A percentile compares a stretch with the other conserved stretches of the same genome.
phyloP scores from a whole-genome alignment of 306 rosid genomes.

The Geum urbanum region DNA sequence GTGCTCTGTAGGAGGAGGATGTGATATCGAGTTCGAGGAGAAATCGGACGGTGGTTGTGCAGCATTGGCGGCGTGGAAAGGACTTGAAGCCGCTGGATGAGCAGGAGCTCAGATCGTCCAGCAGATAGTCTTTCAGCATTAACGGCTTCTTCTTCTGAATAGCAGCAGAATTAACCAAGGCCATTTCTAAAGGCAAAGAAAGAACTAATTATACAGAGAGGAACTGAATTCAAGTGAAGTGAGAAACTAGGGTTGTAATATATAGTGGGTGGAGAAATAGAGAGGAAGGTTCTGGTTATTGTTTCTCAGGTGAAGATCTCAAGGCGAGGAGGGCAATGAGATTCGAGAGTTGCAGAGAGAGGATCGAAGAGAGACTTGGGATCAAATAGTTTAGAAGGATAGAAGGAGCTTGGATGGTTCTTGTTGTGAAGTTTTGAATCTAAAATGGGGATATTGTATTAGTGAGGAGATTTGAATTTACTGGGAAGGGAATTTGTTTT shows the following conservation, averaged over 20 bases:
- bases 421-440: conserved; percentile 27
- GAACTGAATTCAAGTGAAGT: not conserved
- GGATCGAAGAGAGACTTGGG: conserved; percentile 27
- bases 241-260: not conserved
- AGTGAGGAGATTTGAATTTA: conserved; percentile 25
- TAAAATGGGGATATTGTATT: conserved; percentile 24
- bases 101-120: conserved; percentile 66
- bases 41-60: conserved; percentile 46
- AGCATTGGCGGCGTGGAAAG: conserved; percentile 70
- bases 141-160: conserved; percentile 14
- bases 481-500: conserved; percentile 3
- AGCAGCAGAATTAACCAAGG: conserved; percentile 17
- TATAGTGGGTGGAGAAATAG: conserved; percentile 10
- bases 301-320: conserved; percentile 18
- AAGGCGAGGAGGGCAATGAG: conserved; percentile 8
- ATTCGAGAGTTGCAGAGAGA: conserved; percentile 4
- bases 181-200: conserved; percentile 20
- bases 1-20: not conserved
- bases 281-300: conserved; percentile 16
- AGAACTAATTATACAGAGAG: not conserved
- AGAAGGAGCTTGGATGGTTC: conserved; percentile 36
- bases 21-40: conserved; percentile 49
- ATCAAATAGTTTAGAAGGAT: not conserved
- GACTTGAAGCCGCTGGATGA: conserved; percentile 82
- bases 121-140: conserved; percentile 64